Evolutionary conservation across 2,329 filamentous ascomycete genomes (phyloP).

Genomic region (Gremmenia infestans): DNA sequence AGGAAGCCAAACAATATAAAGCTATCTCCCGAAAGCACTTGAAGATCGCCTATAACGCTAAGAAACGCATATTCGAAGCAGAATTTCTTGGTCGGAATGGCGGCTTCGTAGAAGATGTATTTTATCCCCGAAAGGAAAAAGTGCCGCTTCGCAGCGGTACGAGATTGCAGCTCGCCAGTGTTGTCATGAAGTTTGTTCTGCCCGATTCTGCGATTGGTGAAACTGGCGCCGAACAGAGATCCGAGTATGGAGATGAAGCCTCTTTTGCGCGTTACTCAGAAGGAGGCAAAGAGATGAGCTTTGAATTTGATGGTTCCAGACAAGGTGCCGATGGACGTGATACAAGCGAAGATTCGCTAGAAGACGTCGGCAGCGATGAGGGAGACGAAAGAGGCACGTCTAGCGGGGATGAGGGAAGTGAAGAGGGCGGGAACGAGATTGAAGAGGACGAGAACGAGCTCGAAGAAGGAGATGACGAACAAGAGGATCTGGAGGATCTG

Average conservation of each 20-base stretch:
- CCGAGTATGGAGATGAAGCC: slow-evolving; percentile 44
- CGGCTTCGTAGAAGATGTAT: slow-evolving; percentile 60
- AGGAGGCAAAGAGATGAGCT: slow-evolving; percentile 66
- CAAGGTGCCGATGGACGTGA: slow-evolving; percentile 49
- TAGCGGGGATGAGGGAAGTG: slow-evolving; percentile 27
- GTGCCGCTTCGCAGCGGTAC: slow-evolving; percentile 59
- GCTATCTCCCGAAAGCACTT: slow-evolving; percentile 71
- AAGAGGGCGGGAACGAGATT: slow-evolving; percentile 16
- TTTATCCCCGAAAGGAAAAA: slow-evolving; percentile 47
- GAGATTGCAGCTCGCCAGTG: slow-evolving; percentile 66
- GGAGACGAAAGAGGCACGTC: slow-evolving; percentile 24
- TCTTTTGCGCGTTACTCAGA: slow-evolving; percentile 47
- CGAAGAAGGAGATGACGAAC: too few species aligned
- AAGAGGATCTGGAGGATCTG: slow-evolving; percentile 19
- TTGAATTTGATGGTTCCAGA: slow-evolving; percentile 62
- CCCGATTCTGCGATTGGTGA: slow-evolving; percentile 56
- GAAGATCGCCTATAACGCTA: slow-evolving; percentile 64
- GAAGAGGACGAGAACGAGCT: too few species aligned
- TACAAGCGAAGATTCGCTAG: slow-evolving; percentile 28
- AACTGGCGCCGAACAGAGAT: slow-evolving; percentile 51
- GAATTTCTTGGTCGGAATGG: slow-evolving; percentile 56
- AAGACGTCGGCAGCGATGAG: slow-evolving; percentile 20
- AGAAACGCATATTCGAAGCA: slow-evolving; percentile 60
- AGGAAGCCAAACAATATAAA: slow-evolving; percentile 59
- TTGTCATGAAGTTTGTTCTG: slow-evolving; percentile 63